phyloP scores from a whole-genome alignment of 2,329 filamentous ascomycete species.

The Scedosporium boydii region DNA sequence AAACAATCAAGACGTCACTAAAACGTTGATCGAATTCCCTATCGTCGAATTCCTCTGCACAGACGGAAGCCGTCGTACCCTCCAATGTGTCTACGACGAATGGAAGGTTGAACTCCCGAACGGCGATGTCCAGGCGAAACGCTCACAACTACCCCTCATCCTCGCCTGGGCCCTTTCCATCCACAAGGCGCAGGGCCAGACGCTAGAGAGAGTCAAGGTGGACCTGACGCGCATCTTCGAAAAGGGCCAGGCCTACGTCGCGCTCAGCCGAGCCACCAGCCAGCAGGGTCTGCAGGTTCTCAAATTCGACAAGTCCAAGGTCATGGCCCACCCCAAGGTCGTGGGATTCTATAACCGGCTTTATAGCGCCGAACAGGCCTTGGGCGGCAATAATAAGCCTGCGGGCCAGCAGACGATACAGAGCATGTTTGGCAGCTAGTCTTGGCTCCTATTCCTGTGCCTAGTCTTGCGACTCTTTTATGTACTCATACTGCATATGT shows the following conservation, averaged over 20 bases:
- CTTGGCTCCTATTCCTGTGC: not conserved
- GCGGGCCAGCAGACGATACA: not conserved
- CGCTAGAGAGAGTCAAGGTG: conserved; percentile 86
- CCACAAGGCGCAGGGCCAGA: conserved; percentile 96
- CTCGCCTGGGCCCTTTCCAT: conserved; percentile 95
- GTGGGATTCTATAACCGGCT: conserved; percentile 77
- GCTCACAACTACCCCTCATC: conserved; percentile 76
- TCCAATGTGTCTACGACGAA: conserved; percentile 58
- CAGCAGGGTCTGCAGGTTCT: conserved; percentile 82
- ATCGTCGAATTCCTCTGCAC: conserved; percentile 72
- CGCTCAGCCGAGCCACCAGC: conserved; percentile 81
- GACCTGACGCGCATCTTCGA: conserved; percentile 90
- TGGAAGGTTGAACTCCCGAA: conserved; percentile 98
- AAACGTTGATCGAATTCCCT: conserved; percentile 56
- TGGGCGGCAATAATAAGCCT: conserved; percentile 12
- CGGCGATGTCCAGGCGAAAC: conserved; percentile 83
- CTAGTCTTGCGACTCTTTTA: not conserved
- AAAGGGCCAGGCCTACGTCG: conserved; percentile 95
- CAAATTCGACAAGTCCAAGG: conserved; percentile 79
- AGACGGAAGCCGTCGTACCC: conserved; percentile 63
- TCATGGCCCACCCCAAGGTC: conserved; percentile 88
- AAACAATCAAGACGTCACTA: conserved; percentile 24
- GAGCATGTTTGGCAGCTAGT: not conserved
- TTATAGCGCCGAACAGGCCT: conserved; percentile 56
- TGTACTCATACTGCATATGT: too few species aligned